Percentiles rank a stretch among this genome's conserved stretches.
Conservation (phyloP, 2,329 filamentous ascomycete species). For the Neofusicoccum umdonicola region DNA sequence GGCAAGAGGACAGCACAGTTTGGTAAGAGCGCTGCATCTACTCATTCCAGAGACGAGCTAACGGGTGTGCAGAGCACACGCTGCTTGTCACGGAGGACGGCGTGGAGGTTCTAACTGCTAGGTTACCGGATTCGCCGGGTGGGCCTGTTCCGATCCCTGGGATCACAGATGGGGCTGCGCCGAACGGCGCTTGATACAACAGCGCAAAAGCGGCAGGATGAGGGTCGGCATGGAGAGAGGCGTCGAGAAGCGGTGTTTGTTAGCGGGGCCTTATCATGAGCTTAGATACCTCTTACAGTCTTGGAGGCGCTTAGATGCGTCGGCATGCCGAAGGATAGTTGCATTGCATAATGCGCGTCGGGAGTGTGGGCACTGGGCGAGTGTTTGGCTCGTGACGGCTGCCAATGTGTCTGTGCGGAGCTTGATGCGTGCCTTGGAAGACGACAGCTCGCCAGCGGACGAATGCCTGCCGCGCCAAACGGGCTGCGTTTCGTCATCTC, state of each 20-base stretch:
- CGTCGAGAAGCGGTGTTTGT: not conserved
- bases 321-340: conserved; percentile 2
- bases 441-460: not conserved
- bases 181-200: conserved; percentile 21
- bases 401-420: conserved; percentile 16
- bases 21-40: conserved; percentile 51
- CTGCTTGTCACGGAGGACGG: conserved; percentile 79
- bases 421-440: conserved; percentile 15
- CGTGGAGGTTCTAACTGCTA: conserved; percentile 76
- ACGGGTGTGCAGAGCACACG: conserved; percentile 63
- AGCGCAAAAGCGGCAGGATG: not conserved
- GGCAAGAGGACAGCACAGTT: conserved; percentile 91
- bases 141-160: conserved; percentile 63
- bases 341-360: conserved; percentile 2
- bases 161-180: conserved; percentile 24
- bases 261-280: not conserved
- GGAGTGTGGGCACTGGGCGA: not conserved
- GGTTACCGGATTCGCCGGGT: conserved; percentile 70
- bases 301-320: conserved; percentile 1
- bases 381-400: not conserved
- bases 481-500: conserved; percentile 11
- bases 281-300: conserved; percentile 8
- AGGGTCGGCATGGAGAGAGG: not conserved
- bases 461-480: conserved; percentile 1
- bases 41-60: not conserved